Conservation (phyloP, 2,329 filamentous ascomycete genomes). For the Talaromyces verruculosus region DNA sequence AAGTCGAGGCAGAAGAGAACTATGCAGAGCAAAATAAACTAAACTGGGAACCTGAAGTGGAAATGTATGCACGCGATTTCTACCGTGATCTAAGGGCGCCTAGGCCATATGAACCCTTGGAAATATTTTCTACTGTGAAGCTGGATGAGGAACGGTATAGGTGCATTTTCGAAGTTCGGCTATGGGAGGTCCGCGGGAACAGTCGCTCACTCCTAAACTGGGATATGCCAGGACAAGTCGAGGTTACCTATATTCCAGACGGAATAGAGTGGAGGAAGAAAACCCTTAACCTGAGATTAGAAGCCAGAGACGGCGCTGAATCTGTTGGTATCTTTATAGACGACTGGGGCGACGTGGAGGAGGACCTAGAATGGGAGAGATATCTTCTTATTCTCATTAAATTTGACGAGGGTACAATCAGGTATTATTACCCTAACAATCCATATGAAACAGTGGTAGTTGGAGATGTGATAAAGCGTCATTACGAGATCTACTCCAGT, state of each 20-base stretch:
- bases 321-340: background rate
- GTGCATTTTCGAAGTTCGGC: background rate
- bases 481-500: background rate
- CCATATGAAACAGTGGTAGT: background rate
- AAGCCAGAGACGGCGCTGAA: background rate
- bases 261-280: background rate
- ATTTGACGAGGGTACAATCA: background rate
- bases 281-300: background rate
- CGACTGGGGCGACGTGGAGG: background rate
- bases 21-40: background rate
- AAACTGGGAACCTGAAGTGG: background rate
- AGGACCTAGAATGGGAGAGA: background rate
- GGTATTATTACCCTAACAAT: background rate
- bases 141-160: background rate
- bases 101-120: background rate
- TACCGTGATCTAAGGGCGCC: background rate
- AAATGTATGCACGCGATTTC: background rate
- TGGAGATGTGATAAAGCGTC: background rate
- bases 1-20: background rate
- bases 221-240: background rate
- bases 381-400: background rate
- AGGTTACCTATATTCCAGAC: background rate
- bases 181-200: background rate
- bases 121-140: background rate
- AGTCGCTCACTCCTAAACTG: background rate